Evolutionary conservation across 1,284 basidiomycete genomes (phyloP).

Genomic region (Cryptococcus deneoformans): DNA sequence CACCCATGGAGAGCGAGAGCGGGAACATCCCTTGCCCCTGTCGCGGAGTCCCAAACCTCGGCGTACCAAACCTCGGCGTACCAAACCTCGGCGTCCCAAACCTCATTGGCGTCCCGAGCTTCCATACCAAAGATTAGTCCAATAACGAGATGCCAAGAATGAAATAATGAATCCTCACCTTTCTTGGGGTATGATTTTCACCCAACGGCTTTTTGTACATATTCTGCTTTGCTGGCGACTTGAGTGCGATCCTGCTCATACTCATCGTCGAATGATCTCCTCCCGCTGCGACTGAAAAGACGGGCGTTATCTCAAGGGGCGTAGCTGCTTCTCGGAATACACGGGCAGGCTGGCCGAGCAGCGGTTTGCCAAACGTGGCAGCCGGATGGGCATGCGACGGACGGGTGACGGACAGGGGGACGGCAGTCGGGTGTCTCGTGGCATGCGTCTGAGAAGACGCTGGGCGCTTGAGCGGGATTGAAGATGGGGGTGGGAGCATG

Average conservation of each 20-base stretch:
- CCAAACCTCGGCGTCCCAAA: not conserved
- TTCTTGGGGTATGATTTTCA: constrained; percentile 8
- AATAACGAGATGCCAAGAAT: not conserved
- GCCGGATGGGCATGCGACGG: too few species aligned
- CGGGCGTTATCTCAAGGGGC: constrained; percentile 5
- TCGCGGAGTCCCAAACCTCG: too few species aligned
- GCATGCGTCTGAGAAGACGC: not conserved
- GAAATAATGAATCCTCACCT: too few species aligned
- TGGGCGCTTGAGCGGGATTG: constrained; percentile 30
- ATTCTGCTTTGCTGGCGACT: constrained; percentile 13
- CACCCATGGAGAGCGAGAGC: too few species aligned
- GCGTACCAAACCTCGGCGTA: too few species aligned
- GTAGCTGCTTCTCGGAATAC: constrained; percentile 9
- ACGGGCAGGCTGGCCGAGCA: constrained; percentile 23
- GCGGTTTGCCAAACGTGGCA: too few species aligned
- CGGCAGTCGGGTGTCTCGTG: not conserved
- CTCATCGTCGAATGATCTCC: constrained; percentile 2
- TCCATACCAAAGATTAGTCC: not conserved
- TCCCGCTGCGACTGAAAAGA: constrained; percentile 12
- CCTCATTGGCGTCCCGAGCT: constrained; percentile 13
- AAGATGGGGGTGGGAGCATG: constrained; percentile 1
- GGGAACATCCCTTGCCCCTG: too few species aligned
- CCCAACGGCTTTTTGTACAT: constrained; percentile 6
- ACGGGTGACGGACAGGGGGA: not conserved
- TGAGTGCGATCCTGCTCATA: not conserved